Evolutionary conservation across 176 grass and related monocot genomes (phyloP), one percentile per base, ranked within the genome.

Genomic region (Musa troglodytarum): DNA sequence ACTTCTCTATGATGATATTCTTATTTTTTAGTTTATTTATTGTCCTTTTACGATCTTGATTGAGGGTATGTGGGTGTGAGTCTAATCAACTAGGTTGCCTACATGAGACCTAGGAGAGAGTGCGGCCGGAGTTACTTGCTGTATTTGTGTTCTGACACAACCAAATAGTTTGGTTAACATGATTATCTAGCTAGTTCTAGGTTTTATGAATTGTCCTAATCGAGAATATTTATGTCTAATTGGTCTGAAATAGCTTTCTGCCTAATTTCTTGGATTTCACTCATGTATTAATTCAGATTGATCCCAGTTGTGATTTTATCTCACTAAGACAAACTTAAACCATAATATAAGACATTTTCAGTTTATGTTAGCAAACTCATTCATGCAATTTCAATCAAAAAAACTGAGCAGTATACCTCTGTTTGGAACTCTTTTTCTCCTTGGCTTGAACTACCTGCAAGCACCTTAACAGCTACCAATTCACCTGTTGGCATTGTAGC

Each of bases 351-450:
- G 21, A 65, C 19, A 23, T 11, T 65, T 10, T 25, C 17, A 69
- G 9, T 29, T 9, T 69, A 26, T 49, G 15, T 49, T 69, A 26
- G 4, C 24, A 69, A 19, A 19, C 66, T 19, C 14, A 16, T 58
- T 17, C 55, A 58, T 17, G 6, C 9, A 65, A 65, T 24, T 20
- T 19, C 50, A 1, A 13, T 69, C 66, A 34, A n/a, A 49, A 49
- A 49, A 19, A 49, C 29, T 50, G 34, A 64, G 43, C 14, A 53
- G 34, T 19, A 64, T 82, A 93, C 95, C 90, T 99, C 95, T 53
- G 90, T 99, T 58, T 94, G 90, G 54, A 99, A 99, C 78, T 99
- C 90, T 65, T 86, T 87, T 67, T 99, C 90, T 65, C 95, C 95
- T 86, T 99, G 95, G 53, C 71, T 88, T 66, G 95, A 99, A 82